Evolutionary conservation across 2,329 filamentous ascomycete species (phyloP), one percentile per base, ranked within the genome.

Genomic region (Botrytis sinoallii): DNA sequence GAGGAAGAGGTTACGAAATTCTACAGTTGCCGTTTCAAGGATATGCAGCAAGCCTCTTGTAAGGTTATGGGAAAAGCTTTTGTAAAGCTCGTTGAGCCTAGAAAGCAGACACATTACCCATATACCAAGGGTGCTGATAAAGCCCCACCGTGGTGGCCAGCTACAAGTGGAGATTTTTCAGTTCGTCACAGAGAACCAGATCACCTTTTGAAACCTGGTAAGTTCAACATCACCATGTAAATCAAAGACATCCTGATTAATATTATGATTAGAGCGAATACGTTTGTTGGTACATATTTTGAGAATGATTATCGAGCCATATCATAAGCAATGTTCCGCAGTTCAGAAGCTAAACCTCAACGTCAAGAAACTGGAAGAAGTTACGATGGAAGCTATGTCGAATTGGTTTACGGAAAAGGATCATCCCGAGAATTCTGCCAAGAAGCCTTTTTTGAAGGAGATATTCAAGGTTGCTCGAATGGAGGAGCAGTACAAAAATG

Each of bases 31-130:
- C 84, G 89, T 0, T 89, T 93, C 79, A 88, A 88, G 75, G 87
- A 88, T 74, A 88, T 91, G 77, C 91, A 94, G 78, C 92, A 94
- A 78, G 87, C 89, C 2, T 88, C 90, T 10, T 91, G 90, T 82
- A 94, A 94, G 81, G 83, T 90, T 40, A 90, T 94, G 70, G 89
- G 89, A 48, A 94, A 94, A 80, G 90, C 88, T 18, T 94, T 92
- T 88, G 90, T 94, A 74, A 93, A 93, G 79, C 86, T 89, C 2
- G 88, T 94, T 2, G 91, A 92, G 77, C 92, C 92, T 0, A 93
- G 92, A 82, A 94, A 94, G 81, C 92, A 93, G 81, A 91, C 90
- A 0, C 91, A 88, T 29, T 89, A 92, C 77, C 92, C 92, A 0
- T 94, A 94, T 79, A 92, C 90, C 1, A 85, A 86, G n/a, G 88